Percentiles rank a stretch among this genome's conserved stretches.
phyloP scores from a whole-genome alignment of 345 rosid genomes.

The Gossypium rotundifolium region DNA sequence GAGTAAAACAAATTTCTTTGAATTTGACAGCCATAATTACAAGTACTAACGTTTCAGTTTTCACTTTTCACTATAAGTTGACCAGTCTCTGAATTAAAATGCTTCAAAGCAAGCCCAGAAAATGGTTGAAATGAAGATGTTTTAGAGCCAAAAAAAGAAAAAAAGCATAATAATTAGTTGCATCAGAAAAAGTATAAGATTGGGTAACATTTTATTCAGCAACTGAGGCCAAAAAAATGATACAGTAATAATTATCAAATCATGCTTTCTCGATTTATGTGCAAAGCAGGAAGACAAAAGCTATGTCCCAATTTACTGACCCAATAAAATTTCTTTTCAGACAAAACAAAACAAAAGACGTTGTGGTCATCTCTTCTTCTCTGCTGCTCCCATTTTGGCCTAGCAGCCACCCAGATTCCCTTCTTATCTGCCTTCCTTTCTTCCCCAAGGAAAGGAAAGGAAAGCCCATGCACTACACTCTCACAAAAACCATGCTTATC shows the following conservation, averaged over 20 bases:
- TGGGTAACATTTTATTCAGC: conserved; percentile 7
- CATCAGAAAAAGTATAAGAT: conserved; percentile 3
- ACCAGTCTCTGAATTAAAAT: background rate
- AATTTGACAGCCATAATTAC: too few species aligned
- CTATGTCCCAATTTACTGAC: conserved; percentile 10
- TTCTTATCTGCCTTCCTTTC: background rate
- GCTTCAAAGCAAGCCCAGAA: background rate
- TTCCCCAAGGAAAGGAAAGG: background rate
- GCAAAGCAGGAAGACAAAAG: conserved; percentile 12
- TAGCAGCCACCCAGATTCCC: background rate
- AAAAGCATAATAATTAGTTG: background rate
- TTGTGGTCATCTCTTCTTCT: background rate
- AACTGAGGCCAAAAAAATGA: background rate
- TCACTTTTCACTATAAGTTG: too few species aligned
- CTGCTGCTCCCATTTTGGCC: background rate
- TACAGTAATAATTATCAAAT: conserved; percentile 14
- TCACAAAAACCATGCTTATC: background rate
- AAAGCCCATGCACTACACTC: background rate
- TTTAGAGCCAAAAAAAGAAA: background rate
- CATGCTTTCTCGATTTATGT: conserved; percentile 12
- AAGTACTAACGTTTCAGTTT: too few species aligned
- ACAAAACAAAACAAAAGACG: conserved; percentile 6
- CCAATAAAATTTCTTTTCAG: background rate
- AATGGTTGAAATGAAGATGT: background rate
- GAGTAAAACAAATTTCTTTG: too few species aligned